Evolutionary conservation across 176 grass and related monocot species (phyloP).

Genomic region (Chloris gayana): DNA sequence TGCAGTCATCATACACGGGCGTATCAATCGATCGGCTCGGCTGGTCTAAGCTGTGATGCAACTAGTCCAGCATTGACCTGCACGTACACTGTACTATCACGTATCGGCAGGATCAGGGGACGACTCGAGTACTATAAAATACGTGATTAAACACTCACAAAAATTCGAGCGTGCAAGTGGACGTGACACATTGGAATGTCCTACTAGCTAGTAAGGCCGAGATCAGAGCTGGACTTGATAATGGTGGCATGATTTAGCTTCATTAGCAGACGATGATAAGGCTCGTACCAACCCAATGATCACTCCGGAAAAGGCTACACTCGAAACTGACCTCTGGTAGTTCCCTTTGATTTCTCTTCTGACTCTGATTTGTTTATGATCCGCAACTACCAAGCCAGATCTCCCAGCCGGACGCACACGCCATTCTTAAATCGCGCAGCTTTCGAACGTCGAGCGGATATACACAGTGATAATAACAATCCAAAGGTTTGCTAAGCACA

Average conservation of each 20-base stretch:
- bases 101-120: too few species aligned
- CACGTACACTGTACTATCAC: too few species aligned
- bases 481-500: constrained; percentile 13
- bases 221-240: background rate
- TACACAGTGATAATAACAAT: background rate
- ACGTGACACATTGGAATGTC: background rate
- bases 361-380: background rate
- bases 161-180: background rate
- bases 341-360: background rate
- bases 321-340: background rate
- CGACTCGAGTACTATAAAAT: too few species aligned
- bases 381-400: too few species aligned
- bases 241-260: constrained; percentile 19
- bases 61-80: too few species aligned
- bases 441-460: background rate
- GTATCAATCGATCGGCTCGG: too few species aligned
- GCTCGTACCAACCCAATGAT: constrained; percentile 30
- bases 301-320: background rate
- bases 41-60: too few species aligned
- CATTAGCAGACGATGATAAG: background rate
- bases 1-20: too few species aligned
- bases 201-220: background rate
- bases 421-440: background rate
- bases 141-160: too few species aligned
- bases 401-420: too few species aligned